Base-by-base conservation (phyloP, 306 rosid genomes). In the Begonia fuchsioides region DNA sequence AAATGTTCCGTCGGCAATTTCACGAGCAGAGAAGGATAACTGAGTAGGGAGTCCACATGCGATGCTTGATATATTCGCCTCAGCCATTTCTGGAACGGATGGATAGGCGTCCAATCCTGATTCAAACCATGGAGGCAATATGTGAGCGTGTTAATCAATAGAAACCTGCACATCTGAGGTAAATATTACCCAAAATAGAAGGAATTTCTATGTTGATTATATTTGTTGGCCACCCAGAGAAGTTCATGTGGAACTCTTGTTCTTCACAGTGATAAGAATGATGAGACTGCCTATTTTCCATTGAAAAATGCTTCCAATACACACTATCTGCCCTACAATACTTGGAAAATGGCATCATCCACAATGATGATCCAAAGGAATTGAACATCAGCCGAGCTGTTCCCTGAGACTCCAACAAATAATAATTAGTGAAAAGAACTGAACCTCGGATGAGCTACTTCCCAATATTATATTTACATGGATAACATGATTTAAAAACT, bases 341-440 rank as follows among this genome's bases (percentile, higher is more conserved):
- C 85, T 79, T 73, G 48, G 98, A 90, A 81, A 85, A 75, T 40
- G 98, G 98, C 94, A 81, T 38, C 98, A 90, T 85, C 98, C 98
- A 90, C 63, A 81, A 49, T 19, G 98, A 64, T 47, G 98, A 90
- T 65, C 64, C 81, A 77, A 90, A 90, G 54, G 98, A 85, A 79
- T 79, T 90, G 74, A 77, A 64, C 95, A 90, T 74, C 79, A 65
- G 43, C 19, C 98, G 76, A 62, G 98, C 94, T 60, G 98, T 90
- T 67, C 98, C 98, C 98, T 90, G 94, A 68, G 65, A 68, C 71
- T 78, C 60, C 70, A 39, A 57, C 50, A 78, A 59, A 54, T 32
- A 57, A 43, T 8, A 26, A 26, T 26, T 26, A 2, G 35, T 26
- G 35, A 26, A 26, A 26, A 26, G 35, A 26, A 4, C 3, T 26